Evolutionary conservation across 2,329 filamentous ascomycete species (phyloP).

Genomic region (Phoma herbarum): DNA sequence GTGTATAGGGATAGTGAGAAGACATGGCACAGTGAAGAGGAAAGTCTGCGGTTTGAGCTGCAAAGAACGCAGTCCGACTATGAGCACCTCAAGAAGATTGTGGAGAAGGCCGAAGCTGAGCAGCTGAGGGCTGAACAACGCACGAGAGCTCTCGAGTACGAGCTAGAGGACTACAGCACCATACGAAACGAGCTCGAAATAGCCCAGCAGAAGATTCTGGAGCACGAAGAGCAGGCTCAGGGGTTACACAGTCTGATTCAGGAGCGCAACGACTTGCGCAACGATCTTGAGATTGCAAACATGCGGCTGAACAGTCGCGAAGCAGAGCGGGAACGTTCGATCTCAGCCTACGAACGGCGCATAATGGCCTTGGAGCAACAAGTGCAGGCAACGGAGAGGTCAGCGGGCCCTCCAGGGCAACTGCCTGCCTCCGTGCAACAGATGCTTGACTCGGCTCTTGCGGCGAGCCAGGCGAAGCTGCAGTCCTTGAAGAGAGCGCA

Average conservation of each 20-base stretch:
- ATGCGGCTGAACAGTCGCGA: conserved; percentile 65
- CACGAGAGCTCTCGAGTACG: conserved; percentile 65
- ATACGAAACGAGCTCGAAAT: conserved; percentile 44
- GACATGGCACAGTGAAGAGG: conserved; percentile 67
- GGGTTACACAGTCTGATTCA: conserved; percentile 63
- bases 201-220: conserved; percentile 45
- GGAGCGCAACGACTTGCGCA: conserved; percentile 67
- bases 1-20: conserved; percentile 75
- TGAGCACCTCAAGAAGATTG: conserved; percentile 69
- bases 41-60: conserved; percentile 66
- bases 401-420: conserved; percentile 40
- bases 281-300: conserved; percentile 66
- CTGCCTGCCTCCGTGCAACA: conserved; percentile 54
- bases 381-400: conserved; percentile 38
- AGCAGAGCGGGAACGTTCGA: conserved; percentile 58
- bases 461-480: conserved; percentile 58
- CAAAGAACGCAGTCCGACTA: conserved; percentile 67
- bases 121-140: conserved; percentile 64
- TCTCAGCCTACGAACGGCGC: conserved; percentile 59
- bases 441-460: conserved; percentile 60
- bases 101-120: conserved; percentile 74
- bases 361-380: conserved; percentile 57
- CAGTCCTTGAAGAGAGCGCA: conserved; percentile 62
- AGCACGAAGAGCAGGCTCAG: conserved; percentile 43
- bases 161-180: conserved; percentile 68